Conservation (phyloP, 2,329 filamentous ascomycete genomes). For the Cadophora sp. region DNA sequence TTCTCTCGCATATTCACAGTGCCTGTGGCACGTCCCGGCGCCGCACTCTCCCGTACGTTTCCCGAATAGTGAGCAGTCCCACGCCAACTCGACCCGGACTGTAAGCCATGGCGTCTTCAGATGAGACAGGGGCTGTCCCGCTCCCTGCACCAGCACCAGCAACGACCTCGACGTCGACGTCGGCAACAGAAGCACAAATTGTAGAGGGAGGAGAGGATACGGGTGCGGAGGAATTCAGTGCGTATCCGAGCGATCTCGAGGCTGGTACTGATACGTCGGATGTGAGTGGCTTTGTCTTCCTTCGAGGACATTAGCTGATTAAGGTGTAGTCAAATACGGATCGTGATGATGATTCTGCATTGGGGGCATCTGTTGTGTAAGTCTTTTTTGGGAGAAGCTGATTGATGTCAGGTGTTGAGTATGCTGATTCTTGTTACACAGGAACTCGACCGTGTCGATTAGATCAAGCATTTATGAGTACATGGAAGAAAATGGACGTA, state of each 20-base stretch:
- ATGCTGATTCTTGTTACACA: neutral
- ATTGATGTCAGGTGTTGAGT: too few species aligned
- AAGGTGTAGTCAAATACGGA: slow-evolving; percentile 13
- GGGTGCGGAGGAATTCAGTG: slow-evolving; percentile 3
- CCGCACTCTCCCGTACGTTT: neutral
- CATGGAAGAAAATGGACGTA: slow-evolving; percentile 35
- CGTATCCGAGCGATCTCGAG: slow-evolving; percentile 23
- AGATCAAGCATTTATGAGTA: slow-evolving; percentile 31
- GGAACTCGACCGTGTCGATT: slow-evolving; percentile 28
- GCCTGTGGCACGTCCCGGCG: neutral
- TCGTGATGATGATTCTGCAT: slow-evolving; percentile 23
- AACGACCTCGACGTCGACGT: too few species aligned
- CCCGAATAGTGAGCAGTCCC: neutral
- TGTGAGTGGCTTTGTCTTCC: too few species aligned
- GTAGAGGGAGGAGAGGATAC: neutral
- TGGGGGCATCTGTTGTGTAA: slow-evolving; percentile 22
- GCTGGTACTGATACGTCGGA: slow-evolving; percentile 27
- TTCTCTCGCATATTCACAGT: neutral
- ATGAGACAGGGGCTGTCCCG: too few species aligned
- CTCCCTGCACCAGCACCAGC: too few species aligned
- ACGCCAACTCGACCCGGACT: neutral
- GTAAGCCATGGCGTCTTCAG: slow-evolving; percentile 6
- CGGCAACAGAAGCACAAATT: neutral
- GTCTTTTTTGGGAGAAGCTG: too few species aligned
- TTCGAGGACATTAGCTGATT: too few species aligned